phyloP scores from a whole-genome alignment of 2,329 filamentous ascomycete genomes.

The Dactylellina sp. region DNA sequence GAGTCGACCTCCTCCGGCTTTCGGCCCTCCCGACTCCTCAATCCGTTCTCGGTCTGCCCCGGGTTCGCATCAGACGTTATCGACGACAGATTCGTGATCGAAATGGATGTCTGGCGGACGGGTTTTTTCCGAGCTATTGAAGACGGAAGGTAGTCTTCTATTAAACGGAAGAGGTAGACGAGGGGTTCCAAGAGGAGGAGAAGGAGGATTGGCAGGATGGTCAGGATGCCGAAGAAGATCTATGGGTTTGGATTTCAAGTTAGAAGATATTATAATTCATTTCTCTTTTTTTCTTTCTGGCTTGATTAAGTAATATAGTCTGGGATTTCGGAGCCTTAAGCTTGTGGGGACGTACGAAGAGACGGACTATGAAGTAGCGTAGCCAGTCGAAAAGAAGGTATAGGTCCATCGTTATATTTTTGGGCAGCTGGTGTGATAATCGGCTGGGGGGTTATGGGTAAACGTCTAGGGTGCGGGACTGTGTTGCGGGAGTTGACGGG shows the following conservation, averaged over 20 bases:
- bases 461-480: not conserved
- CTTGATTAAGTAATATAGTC: too few species aligned
- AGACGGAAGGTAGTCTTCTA: slow-evolving; percentile 41
- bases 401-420: slow-evolving; percentile 31
- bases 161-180: slow-evolving; percentile 51
- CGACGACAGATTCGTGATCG: slow-evolving; percentile 34
- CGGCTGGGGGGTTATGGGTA: not conserved
- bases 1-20: slow-evolving; percentile 9
- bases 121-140: slow-evolving; percentile 25
- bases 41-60: slow-evolving; percentile 2
- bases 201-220: slow-evolving; percentile 42
- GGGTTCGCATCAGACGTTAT: slow-evolving; percentile 43
- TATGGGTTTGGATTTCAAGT: not conserved
- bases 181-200: slow-evolving; percentile 48
- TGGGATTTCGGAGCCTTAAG: not conserved
- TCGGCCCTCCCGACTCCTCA: not conserved
- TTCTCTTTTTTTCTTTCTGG: not conserved
- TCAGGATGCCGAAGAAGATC: slow-evolving; percentile 44
- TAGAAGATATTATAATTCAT: not conserved
- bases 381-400: slow-evolving; percentile 49
- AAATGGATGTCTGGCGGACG: slow-evolving; percentile 24
- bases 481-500: slow-evolving; percentile 31
- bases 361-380: slow-evolving; percentile 43
- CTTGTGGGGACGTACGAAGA: slow-evolving; percentile 41
- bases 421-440: slow-evolving; percentile 4